Evolutionary conservation across 108 stramenopile species (phyloP).

Genomic region (Pinguiococcus pyrenoidosus): DNA sequence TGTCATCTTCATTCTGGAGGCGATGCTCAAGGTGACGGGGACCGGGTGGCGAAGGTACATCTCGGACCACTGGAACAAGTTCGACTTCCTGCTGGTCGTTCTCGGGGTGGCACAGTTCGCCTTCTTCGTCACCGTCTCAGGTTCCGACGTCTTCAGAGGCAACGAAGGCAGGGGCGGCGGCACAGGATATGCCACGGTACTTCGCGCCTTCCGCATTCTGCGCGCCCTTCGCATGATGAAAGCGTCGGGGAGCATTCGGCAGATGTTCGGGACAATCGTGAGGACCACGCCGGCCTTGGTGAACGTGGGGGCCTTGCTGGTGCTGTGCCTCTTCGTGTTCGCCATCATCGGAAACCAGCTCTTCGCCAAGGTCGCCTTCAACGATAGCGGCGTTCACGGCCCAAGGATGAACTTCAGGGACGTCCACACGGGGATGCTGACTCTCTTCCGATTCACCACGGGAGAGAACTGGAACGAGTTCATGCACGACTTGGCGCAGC

Average conservation of each 20-base stretch:
- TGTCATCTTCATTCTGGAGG: slow-evolving; percentile 42
- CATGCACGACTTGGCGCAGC: neutral
- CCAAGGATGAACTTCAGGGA: neutral
- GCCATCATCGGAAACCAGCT: neutral
- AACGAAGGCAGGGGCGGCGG: too few species aligned
- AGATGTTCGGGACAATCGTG: slow-evolving; percentile 48
- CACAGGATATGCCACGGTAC: too few species aligned
- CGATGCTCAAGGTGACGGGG: slow-evolving; percentile 36
- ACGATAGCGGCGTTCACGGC: neutral
- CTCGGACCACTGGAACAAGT: slow-evolving; percentile 43
- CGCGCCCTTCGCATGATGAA: slow-evolving; percentile 47
- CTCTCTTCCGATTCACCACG: neutral
- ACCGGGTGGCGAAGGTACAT: slow-evolving; percentile 36
- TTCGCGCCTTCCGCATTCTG: slow-evolving; percentile 46
- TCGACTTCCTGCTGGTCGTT: slow-evolving; percentile 44
- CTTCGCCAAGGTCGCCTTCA: neutral
- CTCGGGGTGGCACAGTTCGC: slow-evolving; percentile 32
- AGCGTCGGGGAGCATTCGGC: slow-evolving; percentile 27
- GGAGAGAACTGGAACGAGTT: neutral
- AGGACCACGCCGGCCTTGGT: slow-evolving; percentile 37
- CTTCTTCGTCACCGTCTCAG: slow-evolving; percentile 17
- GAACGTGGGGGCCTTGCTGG: slow-evolving; percentile 47
- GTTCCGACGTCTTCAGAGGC: slow-evolving; percentile 19
- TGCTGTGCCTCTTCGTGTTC: slow-evolving; percentile 38
- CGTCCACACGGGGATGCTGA: neutral